phyloP scores from a whole-genome alignment of 139 green algal species.

The Asterochloris sp. region DNA sequence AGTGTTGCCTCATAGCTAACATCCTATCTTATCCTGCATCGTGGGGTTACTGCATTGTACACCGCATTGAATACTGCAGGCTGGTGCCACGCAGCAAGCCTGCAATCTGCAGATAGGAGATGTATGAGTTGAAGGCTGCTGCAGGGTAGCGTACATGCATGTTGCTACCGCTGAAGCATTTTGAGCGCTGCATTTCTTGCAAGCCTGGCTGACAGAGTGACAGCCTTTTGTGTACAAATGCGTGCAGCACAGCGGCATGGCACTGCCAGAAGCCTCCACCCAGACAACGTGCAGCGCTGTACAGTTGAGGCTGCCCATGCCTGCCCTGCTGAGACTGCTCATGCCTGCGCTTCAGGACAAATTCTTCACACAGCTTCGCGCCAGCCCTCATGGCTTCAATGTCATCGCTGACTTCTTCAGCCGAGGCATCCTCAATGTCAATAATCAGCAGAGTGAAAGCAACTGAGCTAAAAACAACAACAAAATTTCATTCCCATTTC shows the following conservation, averaged over 20 bases:
- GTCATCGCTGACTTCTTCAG: conserved; percentile 90
- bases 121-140: neutral
- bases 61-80: no score
- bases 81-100: no score
- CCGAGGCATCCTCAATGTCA: conserved; percentile 71
- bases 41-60: no score
- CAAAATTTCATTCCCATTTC: no score
- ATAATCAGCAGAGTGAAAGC: no score
- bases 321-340: conserved; percentile 1
- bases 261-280: neutral
- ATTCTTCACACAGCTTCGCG: conserved; percentile 91
- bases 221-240: neutral
- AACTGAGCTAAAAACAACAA: no score
- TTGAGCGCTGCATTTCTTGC: no score
- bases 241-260: neutral
- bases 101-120: no score
- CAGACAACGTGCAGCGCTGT: neutral
- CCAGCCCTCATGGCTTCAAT: conserved; percentile 74
- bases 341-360: conserved; percentile 61
- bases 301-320: neutral
- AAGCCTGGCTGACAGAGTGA: no score
- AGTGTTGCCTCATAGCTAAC: no score
- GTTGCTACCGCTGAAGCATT: neutral
- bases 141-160: neutral
- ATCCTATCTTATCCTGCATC: no score